phyloP scores from a whole-genome alignment of 768 basidiomycete genomes.

The Tulasnella sp. region DNA sequence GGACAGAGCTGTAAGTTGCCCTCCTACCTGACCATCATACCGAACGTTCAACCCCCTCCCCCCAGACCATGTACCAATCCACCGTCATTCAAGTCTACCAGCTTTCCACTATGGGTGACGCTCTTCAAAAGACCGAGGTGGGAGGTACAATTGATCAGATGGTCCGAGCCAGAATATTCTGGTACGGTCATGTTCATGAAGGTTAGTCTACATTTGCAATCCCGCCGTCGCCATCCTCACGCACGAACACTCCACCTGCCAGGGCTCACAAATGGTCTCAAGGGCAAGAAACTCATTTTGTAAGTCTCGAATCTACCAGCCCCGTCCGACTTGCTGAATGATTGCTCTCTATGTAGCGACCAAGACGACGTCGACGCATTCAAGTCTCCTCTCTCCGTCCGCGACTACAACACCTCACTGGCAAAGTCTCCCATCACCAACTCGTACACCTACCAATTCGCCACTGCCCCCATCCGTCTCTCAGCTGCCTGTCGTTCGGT shows the following conservation, averaged over 20 bases:
- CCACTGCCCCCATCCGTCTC: constrained; percentile 62
- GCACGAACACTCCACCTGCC: not conserved
- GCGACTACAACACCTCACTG: constrained; percentile 27
- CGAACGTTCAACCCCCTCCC: constrained; percentile 18
- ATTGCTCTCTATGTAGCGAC: constrained; percentile 20
- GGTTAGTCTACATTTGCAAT: constrained; percentile 20
- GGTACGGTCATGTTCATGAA: constrained; percentile 82
- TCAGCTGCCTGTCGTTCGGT: constrained; percentile 67
- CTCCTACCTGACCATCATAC: not conserved
- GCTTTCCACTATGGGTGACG: constrained; percentile 49
- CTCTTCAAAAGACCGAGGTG: constrained; percentile 35
- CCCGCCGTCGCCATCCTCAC: not conserved
- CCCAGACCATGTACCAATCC: constrained; percentile 62
- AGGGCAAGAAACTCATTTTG: constrained; percentile 77
- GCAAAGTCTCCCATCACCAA: constrained; percentile 34
- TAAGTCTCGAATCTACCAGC: constrained; percentile 28
- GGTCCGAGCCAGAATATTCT: constrained; percentile 70
- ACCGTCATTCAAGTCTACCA: constrained; percentile 72
- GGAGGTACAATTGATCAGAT: constrained; percentile 45
- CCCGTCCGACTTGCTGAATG: not conserved
- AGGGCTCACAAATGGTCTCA: constrained; percentile 61
- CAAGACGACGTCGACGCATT: constrained; percentile 69
- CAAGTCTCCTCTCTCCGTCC: constrained; percentile 31
- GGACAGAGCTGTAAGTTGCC: constrained; percentile 31
- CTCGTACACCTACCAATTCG: constrained; percentile 44